Percentiles rank a stretch among this genome's conserved stretches.
Evolutionary conservation across 805 yeast genomes (phyloP).

Genomic region (Kodamaea lidongshanica): DNA sequence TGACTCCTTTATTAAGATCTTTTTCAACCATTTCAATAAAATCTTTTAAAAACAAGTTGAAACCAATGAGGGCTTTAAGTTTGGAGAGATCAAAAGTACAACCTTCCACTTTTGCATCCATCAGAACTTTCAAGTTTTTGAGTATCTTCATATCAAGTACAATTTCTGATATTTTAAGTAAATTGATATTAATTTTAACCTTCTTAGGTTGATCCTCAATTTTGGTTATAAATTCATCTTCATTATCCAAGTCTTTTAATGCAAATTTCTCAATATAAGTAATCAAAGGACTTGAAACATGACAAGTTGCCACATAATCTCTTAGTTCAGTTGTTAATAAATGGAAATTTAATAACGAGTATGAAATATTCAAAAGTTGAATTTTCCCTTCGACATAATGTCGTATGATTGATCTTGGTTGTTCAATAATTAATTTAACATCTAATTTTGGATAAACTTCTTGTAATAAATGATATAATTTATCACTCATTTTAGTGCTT

Average conservation of each 20-base stretch:
- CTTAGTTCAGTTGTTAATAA: conserved; percentile 24
- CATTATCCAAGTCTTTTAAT: neutral
- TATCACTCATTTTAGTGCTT: conserved; percentile 6
- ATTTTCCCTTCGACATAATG: conserved; percentile 12
- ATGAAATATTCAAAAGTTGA: conserved; percentile 27
- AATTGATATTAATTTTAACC: conserved; percentile 12
- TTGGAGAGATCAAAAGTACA: conserved; percentile 22
- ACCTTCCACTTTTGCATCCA: conserved; percentile 16
- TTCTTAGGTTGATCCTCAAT: conserved; percentile 18
- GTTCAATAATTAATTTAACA: conserved; percentile 26
- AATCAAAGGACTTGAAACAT: conserved; percentile 27
- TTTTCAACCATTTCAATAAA: conserved; percentile 19
- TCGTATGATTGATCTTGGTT: conserved; percentile 27
- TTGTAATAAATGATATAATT: conserved; percentile 19
- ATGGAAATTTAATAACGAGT: conserved; percentile 30
- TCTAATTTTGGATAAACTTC: conserved; percentile 27
- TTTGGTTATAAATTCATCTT: conserved; percentile 12
- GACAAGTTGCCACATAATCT: conserved; percentile 30
- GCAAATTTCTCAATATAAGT: conserved; percentile 24
- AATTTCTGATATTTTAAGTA: conserved; percentile 4
- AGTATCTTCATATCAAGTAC: conserved; percentile 13
- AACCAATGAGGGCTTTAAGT: conserved; percentile 26
- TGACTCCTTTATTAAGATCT: conserved; percentile 22
- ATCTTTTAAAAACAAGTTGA: conserved; percentile 23
- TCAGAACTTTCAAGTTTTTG: conserved; percentile 23